Percentiles rank a stretch among this genome's conserved stretches.
Evolutionary conservation across 768 basidiomycete species (phyloP).

Genomic region (Tricholoma terreum): DNA sequence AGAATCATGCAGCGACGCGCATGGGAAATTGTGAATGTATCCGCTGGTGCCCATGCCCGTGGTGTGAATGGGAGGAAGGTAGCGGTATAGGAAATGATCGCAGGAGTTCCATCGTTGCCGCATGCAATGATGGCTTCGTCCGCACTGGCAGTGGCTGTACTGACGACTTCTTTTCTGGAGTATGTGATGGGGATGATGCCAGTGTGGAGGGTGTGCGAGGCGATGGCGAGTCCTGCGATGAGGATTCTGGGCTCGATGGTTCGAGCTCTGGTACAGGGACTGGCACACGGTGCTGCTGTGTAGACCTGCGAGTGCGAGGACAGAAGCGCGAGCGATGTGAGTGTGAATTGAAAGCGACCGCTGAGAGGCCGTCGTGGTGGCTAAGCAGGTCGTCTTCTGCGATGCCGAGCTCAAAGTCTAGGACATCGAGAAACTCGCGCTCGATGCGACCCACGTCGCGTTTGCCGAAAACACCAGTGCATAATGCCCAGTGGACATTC

Average conservation of each 20-base stretch:
- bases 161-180: conserved; percentile 14
- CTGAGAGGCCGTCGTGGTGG: conserved; percentile 41
- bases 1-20: conserved; percentile 6
- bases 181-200: conserved; percentile 21
- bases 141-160: conserved; percentile 10
- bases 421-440: conserved; percentile 77
- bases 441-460: conserved; percentile 79
- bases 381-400: conserved; percentile 61
- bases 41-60: conserved; percentile 19
- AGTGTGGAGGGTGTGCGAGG: conserved; percentile 25
- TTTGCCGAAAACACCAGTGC: conserved; percentile 79
- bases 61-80: conserved; percentile 16
- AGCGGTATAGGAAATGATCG: conserved; percentile 48
- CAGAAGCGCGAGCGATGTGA: conserved; percentile 22
- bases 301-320: conserved; percentile 10
- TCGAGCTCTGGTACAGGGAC: conserved; percentile 40
- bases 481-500: conserved; percentile 89
- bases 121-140: conserved; percentile 30
- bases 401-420: conserved; percentile 70
- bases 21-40: conserved; percentile 12
- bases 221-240: conserved; percentile 25
- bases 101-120: conserved; percentile 42
- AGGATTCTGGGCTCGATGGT: conserved; percentile 38
- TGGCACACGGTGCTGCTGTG: background rate
- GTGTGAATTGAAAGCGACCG: conserved; percentile 20